These are phyloP conservation scores for Pontederia crassipes DNA, from an alignment of 176 grass and related monocot genomes.

Conservation along the genomic window DNA sequence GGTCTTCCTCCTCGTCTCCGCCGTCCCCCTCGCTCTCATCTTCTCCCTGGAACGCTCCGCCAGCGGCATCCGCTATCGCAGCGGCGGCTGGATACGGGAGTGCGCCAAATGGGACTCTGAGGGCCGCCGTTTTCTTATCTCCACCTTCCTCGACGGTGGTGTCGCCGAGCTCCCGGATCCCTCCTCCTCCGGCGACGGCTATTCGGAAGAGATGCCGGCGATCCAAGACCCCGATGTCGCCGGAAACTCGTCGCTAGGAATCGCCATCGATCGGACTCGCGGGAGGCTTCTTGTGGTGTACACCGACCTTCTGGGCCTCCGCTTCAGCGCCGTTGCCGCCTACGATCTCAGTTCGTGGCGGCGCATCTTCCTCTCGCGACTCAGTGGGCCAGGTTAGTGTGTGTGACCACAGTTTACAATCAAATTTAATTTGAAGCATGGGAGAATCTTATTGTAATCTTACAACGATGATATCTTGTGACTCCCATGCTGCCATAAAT, in stretches of 20 bases:
- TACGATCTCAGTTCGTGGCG: constrained; percentile 70
- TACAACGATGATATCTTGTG: no score
- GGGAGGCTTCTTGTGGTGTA: constrained; percentile 53
- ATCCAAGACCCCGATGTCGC: constrained; percentile 39
- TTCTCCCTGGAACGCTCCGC: constrained; percentile 57
- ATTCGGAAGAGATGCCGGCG: constrained; percentile 38
- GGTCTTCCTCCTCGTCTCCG: constrained; percentile 28
- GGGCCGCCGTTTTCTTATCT: constrained; percentile 45
- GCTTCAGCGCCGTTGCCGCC: constrained; percentile 52
- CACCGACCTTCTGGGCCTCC: constrained; percentile 31
- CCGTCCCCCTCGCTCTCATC: constrained; percentile 35
- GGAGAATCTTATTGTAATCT: no score
- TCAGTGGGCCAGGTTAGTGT: constrained; percentile 50
- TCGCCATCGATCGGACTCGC: constrained; percentile 44
- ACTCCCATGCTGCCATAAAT: no score
- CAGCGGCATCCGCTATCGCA: constrained; percentile 35
- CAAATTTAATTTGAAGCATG: no score
- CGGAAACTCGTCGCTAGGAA: constrained; percentile 42
- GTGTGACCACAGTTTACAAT: no score
- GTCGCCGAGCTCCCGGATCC: constrained; percentile 36
- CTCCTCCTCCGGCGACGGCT: neutral
- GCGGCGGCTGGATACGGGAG: constrained; percentile 59
- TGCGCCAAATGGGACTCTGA: constrained; percentile 92
- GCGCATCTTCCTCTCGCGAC: constrained; percentile 62
- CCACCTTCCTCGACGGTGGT: constrained; percentile 44